Percentiles rank a stretch among this genome's conserved stretches.
Evolutionary conservation across 108 stramenopile genomes (phyloP).

Genomic region (Cylindrotheca closterium): DNA sequence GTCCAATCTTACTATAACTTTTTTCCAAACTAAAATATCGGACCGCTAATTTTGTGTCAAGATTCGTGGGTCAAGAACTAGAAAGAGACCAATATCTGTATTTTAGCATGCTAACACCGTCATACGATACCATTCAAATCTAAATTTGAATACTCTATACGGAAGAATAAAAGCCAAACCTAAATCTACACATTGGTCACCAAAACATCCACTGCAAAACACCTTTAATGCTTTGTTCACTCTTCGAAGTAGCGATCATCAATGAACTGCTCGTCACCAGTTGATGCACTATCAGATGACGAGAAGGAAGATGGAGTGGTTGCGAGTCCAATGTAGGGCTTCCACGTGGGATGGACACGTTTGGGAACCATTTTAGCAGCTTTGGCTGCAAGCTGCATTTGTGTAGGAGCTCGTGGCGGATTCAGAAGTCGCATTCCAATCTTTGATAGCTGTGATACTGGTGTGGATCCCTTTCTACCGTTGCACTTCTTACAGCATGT

Average conservation of each 20-base stretch:
- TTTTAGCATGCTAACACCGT: too few relatives aligned
- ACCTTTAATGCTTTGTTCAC: too few relatives aligned
- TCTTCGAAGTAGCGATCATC: constrained; percentile 33
- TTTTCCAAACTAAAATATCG: too few relatives aligned
- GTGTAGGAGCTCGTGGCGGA: constrained; percentile 52
- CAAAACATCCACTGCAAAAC: too few relatives aligned
- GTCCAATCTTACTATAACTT: too few relatives aligned
- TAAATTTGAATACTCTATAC: too few relatives aligned
- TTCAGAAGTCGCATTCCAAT: constrained; percentile 69
- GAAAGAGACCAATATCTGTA: too few relatives aligned
- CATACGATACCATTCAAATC: too few relatives aligned
- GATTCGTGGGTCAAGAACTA: too few relatives aligned
- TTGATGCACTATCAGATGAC: neutral
- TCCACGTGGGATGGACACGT: constrained; percentile 78
- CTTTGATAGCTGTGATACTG: constrained; percentile 33
- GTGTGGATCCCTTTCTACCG: constrained; percentile 70
- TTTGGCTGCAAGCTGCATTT: constrained; percentile 58
- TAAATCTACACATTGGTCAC: too few relatives aligned
- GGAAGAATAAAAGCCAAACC: too few relatives aligned
- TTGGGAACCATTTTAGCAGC: constrained; percentile 74
- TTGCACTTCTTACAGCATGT: constrained; percentile 80
- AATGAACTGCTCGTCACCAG: constrained; percentile 33
- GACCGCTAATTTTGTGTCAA: too few relatives aligned
- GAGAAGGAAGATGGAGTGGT: neutral
- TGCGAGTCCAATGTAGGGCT: constrained; percentile 61